Base-by-base conservation (phyloP, 2,329 filamentous ascomycete genomes). In the Colletotrichum chrysophilum region DNA sequence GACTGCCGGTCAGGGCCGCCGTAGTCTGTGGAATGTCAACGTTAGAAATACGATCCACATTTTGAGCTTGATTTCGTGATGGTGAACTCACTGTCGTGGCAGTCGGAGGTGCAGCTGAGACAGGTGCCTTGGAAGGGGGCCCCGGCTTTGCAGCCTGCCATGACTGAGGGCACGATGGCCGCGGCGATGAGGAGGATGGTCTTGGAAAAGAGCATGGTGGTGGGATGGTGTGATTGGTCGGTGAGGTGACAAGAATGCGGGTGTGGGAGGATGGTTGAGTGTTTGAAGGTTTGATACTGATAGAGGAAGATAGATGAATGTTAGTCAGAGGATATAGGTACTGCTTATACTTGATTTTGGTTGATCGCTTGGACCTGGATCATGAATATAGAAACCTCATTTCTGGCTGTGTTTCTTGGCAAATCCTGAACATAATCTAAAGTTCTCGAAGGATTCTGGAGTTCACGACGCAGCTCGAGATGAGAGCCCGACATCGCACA, bases 11-110 rank as follows among this genome's bases (percentile, higher is more conserved):
- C 43, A 48, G 43, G 43, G 9, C 43, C 43, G n/a, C 43, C 43
- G 43, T 48, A 48, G 43, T 48, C 43, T 48, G 3, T 21, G n/a
- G 3, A 48, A 4, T 48, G 0, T 48, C 3, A 48, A 13, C 0
- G 2, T 48, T 0, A 48, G n/a, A 21, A 3, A 13, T 7, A 13
- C 43, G 2, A 3, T 21, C 0, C 6, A 13, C 13, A 0, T 10
- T 21, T 7, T n/a, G 0, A 48, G 43, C 10, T 48, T 21, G 10
- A 12, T 21, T 1, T 12, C n/a, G 4, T 13, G 10, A 21, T 1
- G 10, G n/a, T 12, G n/a, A 0, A 48, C 43, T 48, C n/a, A 48
- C 43, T 48, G 43, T 48, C 43, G 43, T 48, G 43, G n/a, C 43
- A 48, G 43, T 48, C 43, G 2, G 43, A 48, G 10, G 43, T 48